Evolutionary conservation across 192 early-diverging fungal genomes (phyloP).

Genomic region (Rhizophagus sp.): DNA sequence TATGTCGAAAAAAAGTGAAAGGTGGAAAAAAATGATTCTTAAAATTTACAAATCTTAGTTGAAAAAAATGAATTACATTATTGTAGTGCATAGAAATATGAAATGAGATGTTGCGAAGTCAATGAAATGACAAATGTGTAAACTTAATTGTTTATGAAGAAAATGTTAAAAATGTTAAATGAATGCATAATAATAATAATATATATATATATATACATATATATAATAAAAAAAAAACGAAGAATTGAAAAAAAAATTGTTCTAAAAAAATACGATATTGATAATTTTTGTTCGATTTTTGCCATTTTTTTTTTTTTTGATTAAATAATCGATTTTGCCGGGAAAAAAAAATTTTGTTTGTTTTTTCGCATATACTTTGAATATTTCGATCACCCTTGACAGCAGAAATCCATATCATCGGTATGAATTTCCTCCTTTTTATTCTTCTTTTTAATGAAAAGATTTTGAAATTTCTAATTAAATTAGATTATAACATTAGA

Average conservation of each 20-base stretch:
- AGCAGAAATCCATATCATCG: background rate
- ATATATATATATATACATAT: no score
- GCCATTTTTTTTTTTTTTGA: background rate
- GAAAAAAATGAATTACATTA: background rate
- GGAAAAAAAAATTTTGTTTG: no score
- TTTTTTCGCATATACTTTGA: no score
- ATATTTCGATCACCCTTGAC: background rate
- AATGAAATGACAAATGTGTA: no score
- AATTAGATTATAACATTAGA: no score
- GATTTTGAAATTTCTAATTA: background rate
- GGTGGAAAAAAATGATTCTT: background rate
- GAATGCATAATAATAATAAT: no score
- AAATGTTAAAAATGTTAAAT: no score
- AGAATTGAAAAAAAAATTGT: no score
- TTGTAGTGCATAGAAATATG: background rate
- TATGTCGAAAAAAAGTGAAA: background rate
- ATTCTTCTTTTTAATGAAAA: background rate
- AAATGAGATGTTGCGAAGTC: background rate
- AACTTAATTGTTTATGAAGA: no score
- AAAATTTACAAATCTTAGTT: background rate
- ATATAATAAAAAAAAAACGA: no score
- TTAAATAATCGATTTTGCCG: background rate
- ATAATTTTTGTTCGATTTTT: background rate
- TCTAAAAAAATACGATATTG: background rate
- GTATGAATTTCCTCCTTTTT: background rate